Evolutionary conservation across 208 protist species (phyloP).

Genomic region (Blechomonas ayalai): DNA sequence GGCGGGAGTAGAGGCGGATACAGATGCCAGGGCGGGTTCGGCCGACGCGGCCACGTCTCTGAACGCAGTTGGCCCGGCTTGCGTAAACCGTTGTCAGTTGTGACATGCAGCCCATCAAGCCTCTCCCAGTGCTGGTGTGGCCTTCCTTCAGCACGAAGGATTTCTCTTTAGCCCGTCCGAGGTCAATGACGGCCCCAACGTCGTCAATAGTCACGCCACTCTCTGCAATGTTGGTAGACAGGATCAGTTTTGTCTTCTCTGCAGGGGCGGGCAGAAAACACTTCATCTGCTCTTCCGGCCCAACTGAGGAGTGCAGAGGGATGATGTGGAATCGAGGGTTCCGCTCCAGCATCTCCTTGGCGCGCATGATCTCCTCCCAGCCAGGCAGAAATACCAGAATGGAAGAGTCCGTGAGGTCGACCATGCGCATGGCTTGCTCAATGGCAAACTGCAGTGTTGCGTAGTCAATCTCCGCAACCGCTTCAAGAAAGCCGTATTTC

Average conservation of each 20-base stretch:
- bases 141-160: conserved; percentile 72
- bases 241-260: conserved; percentile 92
- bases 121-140: conserved; percentile 14
- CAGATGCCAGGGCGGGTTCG: conserved; percentile 91
- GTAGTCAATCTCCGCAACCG: conserved; percentile 75
- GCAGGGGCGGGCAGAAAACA: conserved; percentile 94
- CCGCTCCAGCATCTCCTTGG: conserved; percentile 70
- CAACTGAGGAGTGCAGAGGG: conserved; percentile 89
- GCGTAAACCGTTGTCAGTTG: conserved; percentile 77
- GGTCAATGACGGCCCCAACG: conserved; percentile 96
- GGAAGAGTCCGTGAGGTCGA: conserved; percentile 61
- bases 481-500: conserved; percentile 64
- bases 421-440: conserved; percentile 65
- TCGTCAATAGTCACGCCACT: conserved; percentile 99
- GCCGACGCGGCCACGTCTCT: conserved; percentile 92
- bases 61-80: conserved; percentile 87
- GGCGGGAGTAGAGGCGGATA: conserved; percentile 89
- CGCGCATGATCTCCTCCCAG: conserved; percentile 86
- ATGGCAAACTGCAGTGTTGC: conserved; percentile 75
- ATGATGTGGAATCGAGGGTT: conserved; percentile 66
- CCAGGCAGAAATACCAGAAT: conserved; percentile 92
- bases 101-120: conserved; percentile 34
- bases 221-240: conserved; percentile 99
- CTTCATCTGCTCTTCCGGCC: conserved; percentile 93
- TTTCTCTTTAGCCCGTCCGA: conserved; percentile 94